A percentile compares a stretch with the other conserved stretches of the same genome.
Evolutionary conservation across 169 alveolate species (phyloP).

Genomic region (Toxoplasma gondii): DNA sequence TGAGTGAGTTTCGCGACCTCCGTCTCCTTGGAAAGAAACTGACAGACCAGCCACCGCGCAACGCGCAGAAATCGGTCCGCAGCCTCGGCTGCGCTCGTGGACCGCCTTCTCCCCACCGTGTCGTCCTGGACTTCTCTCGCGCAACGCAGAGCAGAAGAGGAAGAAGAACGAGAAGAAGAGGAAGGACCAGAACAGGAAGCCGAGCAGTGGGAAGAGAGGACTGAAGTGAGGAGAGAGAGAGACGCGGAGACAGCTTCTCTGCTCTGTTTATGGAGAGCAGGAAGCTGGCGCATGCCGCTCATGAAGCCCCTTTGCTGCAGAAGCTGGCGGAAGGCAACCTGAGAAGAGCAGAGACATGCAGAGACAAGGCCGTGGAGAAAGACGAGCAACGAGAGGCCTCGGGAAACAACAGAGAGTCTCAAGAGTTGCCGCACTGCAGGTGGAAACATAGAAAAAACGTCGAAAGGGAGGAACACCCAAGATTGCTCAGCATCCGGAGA

Average conservation of each 20-base stretch:
- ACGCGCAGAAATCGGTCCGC: conserved; percentile 14
- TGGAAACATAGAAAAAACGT: too few relatives aligned
- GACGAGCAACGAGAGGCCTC: too few relatives aligned
- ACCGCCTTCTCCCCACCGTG: not conserved
- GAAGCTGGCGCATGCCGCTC: conserved; percentile 67
- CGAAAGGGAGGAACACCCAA: too few relatives aligned
- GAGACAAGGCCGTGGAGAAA: too few relatives aligned
- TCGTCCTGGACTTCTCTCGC: not conserved
- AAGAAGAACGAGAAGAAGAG: not conserved
- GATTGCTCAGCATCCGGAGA: too few relatives aligned
- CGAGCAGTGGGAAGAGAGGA: not conserved
- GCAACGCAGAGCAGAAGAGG: not conserved
- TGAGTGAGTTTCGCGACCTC: not conserved
- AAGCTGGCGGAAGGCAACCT: conserved; percentile 40
- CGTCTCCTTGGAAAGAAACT: not conserved
- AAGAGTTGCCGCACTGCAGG: too few relatives aligned
- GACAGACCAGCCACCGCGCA: not conserved
- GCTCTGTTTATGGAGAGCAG: conserved; percentile 59
- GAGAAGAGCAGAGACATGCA: not conserved
- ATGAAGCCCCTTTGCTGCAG: conserved; percentile 65
- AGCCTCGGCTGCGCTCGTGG: not conserved
- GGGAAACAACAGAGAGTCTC: too few relatives aligned
- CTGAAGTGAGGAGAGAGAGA: not conserved
- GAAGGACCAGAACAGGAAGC: too few relatives aligned
- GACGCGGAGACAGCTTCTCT: conserved; percentile 41